Base-by-base conservation (phyloP, 2,329 filamentous ascomycete genomes). In the Aspergillus ibericus region DNA sequence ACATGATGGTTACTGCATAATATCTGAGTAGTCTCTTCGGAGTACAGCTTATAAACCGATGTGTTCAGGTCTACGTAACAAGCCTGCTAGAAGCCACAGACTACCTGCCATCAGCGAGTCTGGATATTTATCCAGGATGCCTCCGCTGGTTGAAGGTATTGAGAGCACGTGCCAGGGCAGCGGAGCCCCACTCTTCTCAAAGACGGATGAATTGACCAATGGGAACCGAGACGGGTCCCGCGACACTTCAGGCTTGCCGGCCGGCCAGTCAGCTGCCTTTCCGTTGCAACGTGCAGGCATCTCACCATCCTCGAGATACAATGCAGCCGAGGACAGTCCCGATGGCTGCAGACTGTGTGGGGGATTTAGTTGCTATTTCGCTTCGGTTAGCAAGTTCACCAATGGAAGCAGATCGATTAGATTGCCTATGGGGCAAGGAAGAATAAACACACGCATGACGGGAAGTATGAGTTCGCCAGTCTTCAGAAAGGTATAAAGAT, bases 281-380 rank as follows among this genome's bases (percentile, higher is more conserved):
- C 50, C 58, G 48, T 22, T 58, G 35, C 58, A 63, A 63, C 62
- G 58, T 64, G 62, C 60, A 55, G 36, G 12, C 25, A 34, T 42
- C 35, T 40, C 35, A 16, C 15, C 18, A 25, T 10, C 10, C 13
- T 40, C 4, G 2, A 56, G 4, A 36, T 42, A 20, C 48, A 52
- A 42, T 15, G 44, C 48, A 42, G 59, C 38, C 52, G 27, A 36
- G 48, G 42, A 56, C 8, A 50, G 22, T 18, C 34, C 15, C 22
- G 2, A 32, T 32, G 44, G 7, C 7, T 16, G 25, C 44, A n/a
- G 15, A 32, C 8, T 4, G 20, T n/a, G 44, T 48, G 44, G 35
- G 40, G 18, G 42, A 12, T 49, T 25, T 22, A 34, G 34, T 22
- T 13, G 36, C 46, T n/a, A 34, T 29, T 8, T 5, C 16, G 25